phyloP scores from a whole-genome alignment of 2,329 filamentous ascomycete species.

The Penicillium nordicum region DNA sequence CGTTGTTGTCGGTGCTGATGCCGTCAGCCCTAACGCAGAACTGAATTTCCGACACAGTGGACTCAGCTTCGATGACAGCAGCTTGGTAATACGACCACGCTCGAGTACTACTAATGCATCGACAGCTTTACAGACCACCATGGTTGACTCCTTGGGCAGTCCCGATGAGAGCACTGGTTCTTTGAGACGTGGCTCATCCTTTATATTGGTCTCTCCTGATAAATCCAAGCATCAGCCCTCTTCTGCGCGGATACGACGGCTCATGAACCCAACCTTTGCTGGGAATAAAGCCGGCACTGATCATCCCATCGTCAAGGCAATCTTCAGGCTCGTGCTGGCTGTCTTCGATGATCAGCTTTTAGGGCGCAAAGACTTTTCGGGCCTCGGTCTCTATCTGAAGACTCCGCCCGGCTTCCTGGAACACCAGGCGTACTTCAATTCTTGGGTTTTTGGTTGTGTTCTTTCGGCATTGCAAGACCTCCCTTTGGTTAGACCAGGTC shows the following conservation, averaged over 20 bases:
- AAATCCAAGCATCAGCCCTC: slow-evolving; percentile 57
- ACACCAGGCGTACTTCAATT: slow-evolving; percentile 92
- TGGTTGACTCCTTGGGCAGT: slow-evolving; percentile 51
- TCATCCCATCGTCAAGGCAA: slow-evolving; percentile 68
- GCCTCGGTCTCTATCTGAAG: slow-evolving; percentile 80
- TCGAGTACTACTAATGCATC: slow-evolving; percentile 49
- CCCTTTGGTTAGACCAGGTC: slow-evolving; percentile 67
- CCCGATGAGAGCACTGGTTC: slow-evolving; percentile 54
- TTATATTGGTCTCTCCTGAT: slow-evolving; percentile 77
- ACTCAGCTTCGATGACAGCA: slow-evolving; percentile 79
- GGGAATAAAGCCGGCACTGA: slow-evolving; percentile 50
- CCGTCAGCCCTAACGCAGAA: slow-evolving; percentile 78
- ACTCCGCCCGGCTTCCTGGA: slow-evolving; percentile 90
- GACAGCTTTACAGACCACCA: slow-evolving; percentile 72
- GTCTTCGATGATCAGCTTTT: slow-evolving; percentile 86
- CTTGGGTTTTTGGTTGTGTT: slow-evolving; percentile 75
- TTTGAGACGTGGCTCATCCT: slow-evolving; percentile 80
- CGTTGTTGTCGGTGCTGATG: slow-evolving; percentile 79
- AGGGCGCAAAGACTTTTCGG: slow-evolving; percentile 82
- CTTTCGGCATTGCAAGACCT: slow-evolving; percentile 67
- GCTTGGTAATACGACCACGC: slow-evolving; percentile 76
- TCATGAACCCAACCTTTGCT: slow-evolving; percentile 58
- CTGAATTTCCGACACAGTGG: slow-evolving; percentile 77
- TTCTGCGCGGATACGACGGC: slow-evolving; percentile 60
- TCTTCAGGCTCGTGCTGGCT: slow-evolving; percentile 72